Conservation (phyloP, 2,329 filamentous ascomycete species). For the Sporothrix inflata region DNA sequence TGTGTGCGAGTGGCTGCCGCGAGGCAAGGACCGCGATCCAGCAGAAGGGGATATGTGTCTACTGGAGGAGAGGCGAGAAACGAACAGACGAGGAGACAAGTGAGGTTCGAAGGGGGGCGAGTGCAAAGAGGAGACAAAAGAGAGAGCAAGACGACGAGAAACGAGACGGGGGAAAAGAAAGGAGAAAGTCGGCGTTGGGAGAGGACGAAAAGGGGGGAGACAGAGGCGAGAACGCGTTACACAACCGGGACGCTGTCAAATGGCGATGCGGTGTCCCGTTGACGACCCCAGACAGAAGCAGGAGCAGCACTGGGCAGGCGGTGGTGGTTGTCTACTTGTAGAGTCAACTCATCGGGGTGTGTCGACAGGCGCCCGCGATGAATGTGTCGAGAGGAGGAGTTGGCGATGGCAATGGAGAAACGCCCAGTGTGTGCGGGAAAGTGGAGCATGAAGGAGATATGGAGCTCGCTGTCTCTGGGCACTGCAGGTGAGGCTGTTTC, state of each 20-base stretch:
- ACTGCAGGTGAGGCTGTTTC: constrained; percentile 17
- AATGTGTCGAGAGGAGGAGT: neutral
- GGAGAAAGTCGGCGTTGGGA: neutral
- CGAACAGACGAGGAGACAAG: neutral
- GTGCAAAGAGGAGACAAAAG: neutral
- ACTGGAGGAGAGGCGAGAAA: neutral
- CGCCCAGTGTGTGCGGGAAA: neutral
- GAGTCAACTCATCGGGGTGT: neutral
- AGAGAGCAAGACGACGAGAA: neutral
- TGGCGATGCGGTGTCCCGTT: constrained; percentile 25
- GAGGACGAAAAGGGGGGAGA: constrained; percentile 13
- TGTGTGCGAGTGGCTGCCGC: neutral
- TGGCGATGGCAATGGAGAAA: constrained; percentile 21
- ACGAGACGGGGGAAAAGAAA: neutral
- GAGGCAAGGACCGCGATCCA: constrained; percentile 4
- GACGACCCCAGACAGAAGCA: neutral
- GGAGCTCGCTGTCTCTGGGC: neutral
- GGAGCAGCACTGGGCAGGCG: neutral
- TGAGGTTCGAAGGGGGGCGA: neutral
- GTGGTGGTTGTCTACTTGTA: constrained; percentile 6
- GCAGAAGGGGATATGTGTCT: neutral
- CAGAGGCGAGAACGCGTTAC: constrained; percentile 30
- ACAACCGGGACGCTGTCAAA: constrained; percentile 25
- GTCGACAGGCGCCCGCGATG: neutral
- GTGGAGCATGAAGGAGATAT: constrained; percentile 3